Evolutionary conservation across 164 flowering plant genomes (phyloP).

Genomic region (Vitis rupestris): DNA sequence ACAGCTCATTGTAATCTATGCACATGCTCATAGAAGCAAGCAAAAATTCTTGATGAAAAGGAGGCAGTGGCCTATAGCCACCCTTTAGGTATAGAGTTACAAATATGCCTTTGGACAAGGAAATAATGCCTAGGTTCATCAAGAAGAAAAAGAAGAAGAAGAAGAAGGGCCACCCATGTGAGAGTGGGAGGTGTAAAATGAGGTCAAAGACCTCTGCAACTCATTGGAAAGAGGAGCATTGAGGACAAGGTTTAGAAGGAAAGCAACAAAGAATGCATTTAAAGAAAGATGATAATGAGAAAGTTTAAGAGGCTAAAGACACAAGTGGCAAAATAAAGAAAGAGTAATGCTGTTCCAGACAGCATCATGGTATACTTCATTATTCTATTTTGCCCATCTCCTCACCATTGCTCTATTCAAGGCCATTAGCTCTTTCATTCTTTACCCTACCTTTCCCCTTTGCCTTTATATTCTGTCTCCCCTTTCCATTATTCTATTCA

Average conservation of each 20-base stretch:
- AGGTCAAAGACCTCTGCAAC: not conserved
- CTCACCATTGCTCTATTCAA: slow-evolving; percentile 11
- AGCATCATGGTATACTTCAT: slow-evolving; percentile 11
- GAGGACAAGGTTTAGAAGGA: not conserved
- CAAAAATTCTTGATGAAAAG: not conserved
- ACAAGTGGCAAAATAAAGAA: not conserved
- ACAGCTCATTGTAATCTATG: slow-evolving; percentile 14
- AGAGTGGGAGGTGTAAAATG: not conserved
- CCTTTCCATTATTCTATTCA: slow-evolving; percentile 13
- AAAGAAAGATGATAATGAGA: not conserved
- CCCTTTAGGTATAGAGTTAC: too few species aligned
- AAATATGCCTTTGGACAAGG: too few species aligned
- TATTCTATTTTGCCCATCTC: slow-evolving; percentile 23
- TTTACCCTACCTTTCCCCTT: slow-evolving; percentile 3
- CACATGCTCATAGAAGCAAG: slow-evolving; percentile 12
- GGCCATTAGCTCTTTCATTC: not conserved
- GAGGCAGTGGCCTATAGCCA: not conserved
- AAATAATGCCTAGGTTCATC: not conserved
- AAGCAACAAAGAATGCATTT: slow-evolving; percentile 4
- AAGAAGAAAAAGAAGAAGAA: not conserved
- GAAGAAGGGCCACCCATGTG: slow-evolving; percentile 5
- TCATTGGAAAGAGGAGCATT: slow-evolving; percentile 1
- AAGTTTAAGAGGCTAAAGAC: not conserved
- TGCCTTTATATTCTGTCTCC: not conserved
- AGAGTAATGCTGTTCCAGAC: slow-evolving; percentile 23